A percentile compares a stretch with the other conserved stretches of the same genome.
Conservation (phyloP, 129 eudicot species). For the Flaveria ramosissima region DNA sequence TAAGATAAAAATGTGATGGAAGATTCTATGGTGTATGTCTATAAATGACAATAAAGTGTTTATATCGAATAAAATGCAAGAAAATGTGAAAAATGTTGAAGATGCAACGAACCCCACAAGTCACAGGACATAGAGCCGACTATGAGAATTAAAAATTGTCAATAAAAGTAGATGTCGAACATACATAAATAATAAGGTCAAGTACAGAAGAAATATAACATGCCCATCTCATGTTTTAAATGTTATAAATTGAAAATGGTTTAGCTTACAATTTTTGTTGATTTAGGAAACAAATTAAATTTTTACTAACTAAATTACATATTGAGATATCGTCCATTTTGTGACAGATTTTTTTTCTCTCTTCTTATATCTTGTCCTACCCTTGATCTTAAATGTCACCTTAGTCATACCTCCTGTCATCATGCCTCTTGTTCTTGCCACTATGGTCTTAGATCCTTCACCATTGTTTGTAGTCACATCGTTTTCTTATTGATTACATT, state of each 20-base stretch:
- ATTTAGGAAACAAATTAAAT: too few relatives aligned
- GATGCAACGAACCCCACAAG: slow-evolving; percentile 5
- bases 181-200: not conserved
- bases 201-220: slow-evolving; percentile 3
- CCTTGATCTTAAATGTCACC: too few relatives aligned
- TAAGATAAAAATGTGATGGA: not conserved
- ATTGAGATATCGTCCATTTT: too few relatives aligned
- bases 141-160: slow-evolving; percentile 16
- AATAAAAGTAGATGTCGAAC: not conserved
- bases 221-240: not conserved
- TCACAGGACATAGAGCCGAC: slow-evolving; percentile 6
- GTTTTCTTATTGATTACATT: too few relatives aligned
- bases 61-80: not conserved
- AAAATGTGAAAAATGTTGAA: slow-evolving; percentile 9
- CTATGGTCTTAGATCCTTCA: too few relatives aligned
- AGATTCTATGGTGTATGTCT: not conserved
- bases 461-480: too few relatives aligned
- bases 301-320: too few relatives aligned
- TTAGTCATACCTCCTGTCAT: too few relatives aligned
- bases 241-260: not conserved
- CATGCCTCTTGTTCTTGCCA: too few relatives aligned
- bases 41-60: not conserved
- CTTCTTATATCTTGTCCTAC: too few relatives aligned
- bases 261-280: not conserved
- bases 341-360: too few relatives aligned